phyloP scores from a whole-genome alignment of 345 rosid species.

The Bretschneidera sinensis region DNA sequence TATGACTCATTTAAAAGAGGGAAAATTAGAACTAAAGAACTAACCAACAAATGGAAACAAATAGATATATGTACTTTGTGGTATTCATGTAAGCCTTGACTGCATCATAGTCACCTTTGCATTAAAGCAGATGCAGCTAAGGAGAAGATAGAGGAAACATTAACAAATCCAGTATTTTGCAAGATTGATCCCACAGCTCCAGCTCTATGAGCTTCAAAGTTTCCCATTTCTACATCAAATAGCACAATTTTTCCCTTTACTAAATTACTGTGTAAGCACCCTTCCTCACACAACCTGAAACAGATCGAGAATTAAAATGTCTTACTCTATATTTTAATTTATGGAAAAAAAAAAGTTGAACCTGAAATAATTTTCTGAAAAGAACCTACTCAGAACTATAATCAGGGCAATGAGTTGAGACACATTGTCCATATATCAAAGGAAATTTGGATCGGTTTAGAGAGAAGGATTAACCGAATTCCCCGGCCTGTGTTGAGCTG shows the following conservation, averaged over 20 bases:
- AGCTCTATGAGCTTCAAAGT: neutral
- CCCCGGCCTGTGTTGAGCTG: conserved; percentile 18
- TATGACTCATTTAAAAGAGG: neutral
- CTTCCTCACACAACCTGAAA: conserved; percentile 24
- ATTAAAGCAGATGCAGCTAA: conserved; percentile 22
- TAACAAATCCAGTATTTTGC: conserved; percentile 6
- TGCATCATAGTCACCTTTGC: conserved; percentile 11
- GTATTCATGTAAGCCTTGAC: conserved; percentile 30
- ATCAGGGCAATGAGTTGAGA: conserved; percentile 7
- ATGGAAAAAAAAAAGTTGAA: conserved; percentile 21
- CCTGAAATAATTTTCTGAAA: neutral
- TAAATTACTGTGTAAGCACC: conserved; percentile 18
- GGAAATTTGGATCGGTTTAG: conserved; percentile 23
- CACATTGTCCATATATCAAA: conserved; percentile 20
- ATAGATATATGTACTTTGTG: conserved; percentile 21
- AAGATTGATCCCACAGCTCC: conserved; percentile 39
- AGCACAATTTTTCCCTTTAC: conserved; percentile 40
- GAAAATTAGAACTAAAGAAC: conserved; percentile 4
- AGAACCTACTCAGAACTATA: conserved; percentile 17
- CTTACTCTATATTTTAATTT: neutral
- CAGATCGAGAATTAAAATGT: neutral
- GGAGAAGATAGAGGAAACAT: conserved; percentile 22
- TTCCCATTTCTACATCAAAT: conserved; percentile 6
- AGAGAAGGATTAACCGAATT: conserved; percentile 26
- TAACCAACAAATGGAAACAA: conserved; percentile 21